Conservation (phyloP, 164 flowering plant species). For the Umbilicus rupestris region DNA sequence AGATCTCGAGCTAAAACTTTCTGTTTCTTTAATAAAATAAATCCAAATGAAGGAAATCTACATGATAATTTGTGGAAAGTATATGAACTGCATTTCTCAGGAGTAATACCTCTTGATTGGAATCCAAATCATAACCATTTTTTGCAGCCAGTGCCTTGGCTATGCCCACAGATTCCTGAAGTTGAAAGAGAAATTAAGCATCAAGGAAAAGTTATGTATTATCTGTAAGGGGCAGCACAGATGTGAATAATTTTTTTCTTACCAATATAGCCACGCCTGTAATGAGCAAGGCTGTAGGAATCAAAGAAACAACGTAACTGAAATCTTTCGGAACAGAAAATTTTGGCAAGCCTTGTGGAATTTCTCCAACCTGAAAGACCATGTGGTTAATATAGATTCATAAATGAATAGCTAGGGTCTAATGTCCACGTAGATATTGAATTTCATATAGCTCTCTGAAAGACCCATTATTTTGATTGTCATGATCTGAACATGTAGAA, state of each 20-base stretch:
- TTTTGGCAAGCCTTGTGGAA: constrained; percentile 91
- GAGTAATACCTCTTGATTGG: constrained; percentile 83
- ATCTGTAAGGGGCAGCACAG: not conserved
- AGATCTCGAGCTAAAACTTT: not conserved
- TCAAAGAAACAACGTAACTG: constrained; percentile 47
- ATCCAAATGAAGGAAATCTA: not conserved
- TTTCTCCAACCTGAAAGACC: constrained; percentile 70
- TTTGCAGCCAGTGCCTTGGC: constrained; percentile 99
- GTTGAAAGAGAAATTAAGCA: constrained; percentile 8
- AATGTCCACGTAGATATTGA: not conserved
- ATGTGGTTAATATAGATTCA: not conserved
- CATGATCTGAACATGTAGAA: not conserved
- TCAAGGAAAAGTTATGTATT: not conserved
- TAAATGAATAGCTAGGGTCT: not conserved
- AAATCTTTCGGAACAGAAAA: constrained; percentile 79
- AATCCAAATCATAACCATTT: constrained; percentile 92
- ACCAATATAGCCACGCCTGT: constrained; percentile 99
- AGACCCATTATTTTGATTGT: not conserved
- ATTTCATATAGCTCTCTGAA: not conserved
- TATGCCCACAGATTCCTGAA: constrained; percentile 96
- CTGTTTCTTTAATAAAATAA: not conserved
- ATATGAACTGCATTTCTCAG: not conserved
- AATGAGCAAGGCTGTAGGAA: constrained; percentile 84
- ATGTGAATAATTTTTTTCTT: constrained; percentile 13
- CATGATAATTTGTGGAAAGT: not conserved